These are phyloP conservation scores for Xylariales sp. DNA, from an alignment of 2,329 filamentous ascomycete species.

Conservation along the genomic window DNA sequence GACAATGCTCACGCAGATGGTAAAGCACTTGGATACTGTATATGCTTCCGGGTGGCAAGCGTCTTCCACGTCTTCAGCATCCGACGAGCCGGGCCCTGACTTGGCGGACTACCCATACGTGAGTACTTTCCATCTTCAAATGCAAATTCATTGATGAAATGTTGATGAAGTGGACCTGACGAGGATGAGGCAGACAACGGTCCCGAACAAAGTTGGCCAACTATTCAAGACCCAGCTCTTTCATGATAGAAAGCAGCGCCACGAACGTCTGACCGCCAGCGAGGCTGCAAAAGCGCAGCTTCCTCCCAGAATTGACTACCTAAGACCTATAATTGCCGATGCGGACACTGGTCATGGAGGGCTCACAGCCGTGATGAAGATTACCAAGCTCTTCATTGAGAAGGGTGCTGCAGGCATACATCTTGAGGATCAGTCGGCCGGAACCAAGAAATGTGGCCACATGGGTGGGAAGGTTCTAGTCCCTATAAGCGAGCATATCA, in stretches of 20 bases:
- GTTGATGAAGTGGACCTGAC: neutral
- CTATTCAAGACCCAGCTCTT: conserved; percentile 98
- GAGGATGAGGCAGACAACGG: conserved; percentile 69
- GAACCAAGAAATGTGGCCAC: conserved; percentile 99
- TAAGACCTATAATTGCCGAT: conserved; percentile 93
- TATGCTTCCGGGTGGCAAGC: conserved; percentile 99
- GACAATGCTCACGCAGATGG: conserved; percentile 99
- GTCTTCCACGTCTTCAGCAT: conserved; percentile 90
- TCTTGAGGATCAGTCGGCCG: conserved; percentile 96
- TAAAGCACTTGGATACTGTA: conserved; percentile 96
- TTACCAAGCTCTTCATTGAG: conserved; percentile 96
- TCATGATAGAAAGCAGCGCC: conserved; percentile 98
- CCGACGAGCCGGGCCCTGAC: conserved; percentile 95
- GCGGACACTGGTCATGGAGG: conserved; percentile 97
- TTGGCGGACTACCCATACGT: conserved; percentile 95
- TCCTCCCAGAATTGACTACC: conserved; percentile 86
- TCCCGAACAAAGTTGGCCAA: conserved; percentile 96
- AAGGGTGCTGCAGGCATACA: conserved; percentile 96
- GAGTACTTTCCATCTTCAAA: conserved; percentile 26
- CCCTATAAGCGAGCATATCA: conserved; percentile 96
- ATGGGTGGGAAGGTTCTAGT: conserved; percentile 99
- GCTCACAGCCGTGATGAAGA: conserved; percentile 96
- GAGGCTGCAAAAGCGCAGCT: conserved; percentile 66
- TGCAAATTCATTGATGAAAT: neutral
- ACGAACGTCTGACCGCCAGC: conserved; percentile 79